These are phyloP conservation scores for Phaeophleospora eucalypticola DNA, from an alignment of 2,329 filamentous ascomycete genomes.

Conservation along the genomic window DNA sequence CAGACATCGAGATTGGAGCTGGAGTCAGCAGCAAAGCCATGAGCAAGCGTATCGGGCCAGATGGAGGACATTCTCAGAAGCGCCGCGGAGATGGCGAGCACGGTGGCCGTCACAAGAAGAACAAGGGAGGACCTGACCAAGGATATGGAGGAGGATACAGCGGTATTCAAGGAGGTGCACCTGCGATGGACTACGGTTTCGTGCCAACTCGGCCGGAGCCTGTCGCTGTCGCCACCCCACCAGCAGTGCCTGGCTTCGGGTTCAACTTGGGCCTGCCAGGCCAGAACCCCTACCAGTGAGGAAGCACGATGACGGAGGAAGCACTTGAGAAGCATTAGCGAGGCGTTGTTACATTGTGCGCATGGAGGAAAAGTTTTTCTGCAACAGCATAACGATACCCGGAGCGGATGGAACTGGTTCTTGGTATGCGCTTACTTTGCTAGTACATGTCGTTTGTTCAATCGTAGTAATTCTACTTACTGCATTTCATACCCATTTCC, in stretches of 20 bases:
- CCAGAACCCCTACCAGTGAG: slow-evolving; percentile 14
- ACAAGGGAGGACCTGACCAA: slow-evolving; percentile 28
- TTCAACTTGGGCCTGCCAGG: slow-evolving; percentile 27
- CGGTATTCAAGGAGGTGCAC: slow-evolving; percentile 16
- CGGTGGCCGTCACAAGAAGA: slow-evolving; percentile 21
- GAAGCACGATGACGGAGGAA: neutral
- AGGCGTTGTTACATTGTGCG: neutral
- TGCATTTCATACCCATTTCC: too few relatives aligned
- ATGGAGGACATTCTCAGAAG: slow-evolving; percentile 27
- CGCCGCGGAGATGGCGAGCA: slow-evolving; percentile 26
- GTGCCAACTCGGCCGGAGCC: slow-evolving; percentile 33
- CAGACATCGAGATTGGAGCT: slow-evolving; percentile 96
- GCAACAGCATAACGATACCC: neutral
- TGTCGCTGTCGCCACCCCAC: slow-evolving; percentile 37
- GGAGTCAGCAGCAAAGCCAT: slow-evolving; percentile 84
- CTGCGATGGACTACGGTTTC: slow-evolving; percentile 25
- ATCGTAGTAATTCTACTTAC: too few relatives aligned
- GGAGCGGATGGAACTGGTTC: too few relatives aligned
- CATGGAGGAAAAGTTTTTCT: neutral
- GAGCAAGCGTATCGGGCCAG: slow-evolving; percentile 35
- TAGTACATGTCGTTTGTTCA: too few relatives aligned
- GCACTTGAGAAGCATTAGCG: neutral
- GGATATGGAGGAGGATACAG: slow-evolving; percentile 22
- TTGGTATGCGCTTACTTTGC: too few relatives aligned
- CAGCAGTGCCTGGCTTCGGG: slow-evolving; percentile 39